phyloP scores from a whole-genome alignment of 2,329 filamentous ascomycete species.

The Grosmannia clavigera region DNA sequence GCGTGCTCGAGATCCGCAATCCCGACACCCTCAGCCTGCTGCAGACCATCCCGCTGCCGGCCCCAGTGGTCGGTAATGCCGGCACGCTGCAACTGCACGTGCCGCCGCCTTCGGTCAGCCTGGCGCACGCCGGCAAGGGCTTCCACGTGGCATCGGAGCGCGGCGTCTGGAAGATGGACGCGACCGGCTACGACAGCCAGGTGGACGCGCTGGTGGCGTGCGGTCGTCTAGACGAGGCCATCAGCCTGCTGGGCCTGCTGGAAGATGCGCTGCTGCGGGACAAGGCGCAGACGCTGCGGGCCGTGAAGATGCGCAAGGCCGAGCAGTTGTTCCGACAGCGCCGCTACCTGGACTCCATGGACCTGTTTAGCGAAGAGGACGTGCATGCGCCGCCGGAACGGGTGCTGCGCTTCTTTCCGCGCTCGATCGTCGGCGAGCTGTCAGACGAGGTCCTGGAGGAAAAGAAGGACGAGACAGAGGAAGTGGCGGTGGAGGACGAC shows the following conservation, averaged over 20 bases:
- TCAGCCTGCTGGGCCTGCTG: conserved; percentile 77
- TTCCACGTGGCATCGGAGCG: conserved; percentile 90
- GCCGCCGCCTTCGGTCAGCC: conserved; percentile 78
- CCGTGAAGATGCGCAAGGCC: conserved; percentile 86
- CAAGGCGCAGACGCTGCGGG: conserved; percentile 67
- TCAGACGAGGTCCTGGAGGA: conserved; percentile 36
- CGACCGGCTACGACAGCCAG: conserved; percentile 82
- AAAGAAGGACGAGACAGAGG: conserved; percentile 23
- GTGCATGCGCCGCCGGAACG: conserved; percentile 81
- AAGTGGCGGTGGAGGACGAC: conserved; percentile 20
- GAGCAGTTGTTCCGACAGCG: conserved; percentile 70
- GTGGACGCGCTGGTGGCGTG: conserved; percentile 67
- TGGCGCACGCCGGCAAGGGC: conserved; percentile 93
- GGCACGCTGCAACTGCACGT: conserved; percentile 60
- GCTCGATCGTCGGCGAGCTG: conserved; percentile 68
- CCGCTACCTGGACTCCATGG: conserved; percentile 75
- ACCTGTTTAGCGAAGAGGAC: conserved; percentile 73
- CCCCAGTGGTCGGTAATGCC: conserved; percentile 39
- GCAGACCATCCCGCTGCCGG: conserved; percentile 71
- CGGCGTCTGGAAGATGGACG: conserved; percentile 90
- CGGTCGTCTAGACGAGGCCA: conserved; percentile 74
- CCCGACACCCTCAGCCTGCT: conserved; percentile 83
- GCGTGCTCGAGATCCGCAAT: conserved; percentile 79
- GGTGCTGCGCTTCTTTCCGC: conserved; percentile 76
- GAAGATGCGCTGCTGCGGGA: conserved; percentile 82